Base-by-base conservation (phyloP, 495 filamentous ascomycete genomes). In the Podospora tetraspora region DNA sequence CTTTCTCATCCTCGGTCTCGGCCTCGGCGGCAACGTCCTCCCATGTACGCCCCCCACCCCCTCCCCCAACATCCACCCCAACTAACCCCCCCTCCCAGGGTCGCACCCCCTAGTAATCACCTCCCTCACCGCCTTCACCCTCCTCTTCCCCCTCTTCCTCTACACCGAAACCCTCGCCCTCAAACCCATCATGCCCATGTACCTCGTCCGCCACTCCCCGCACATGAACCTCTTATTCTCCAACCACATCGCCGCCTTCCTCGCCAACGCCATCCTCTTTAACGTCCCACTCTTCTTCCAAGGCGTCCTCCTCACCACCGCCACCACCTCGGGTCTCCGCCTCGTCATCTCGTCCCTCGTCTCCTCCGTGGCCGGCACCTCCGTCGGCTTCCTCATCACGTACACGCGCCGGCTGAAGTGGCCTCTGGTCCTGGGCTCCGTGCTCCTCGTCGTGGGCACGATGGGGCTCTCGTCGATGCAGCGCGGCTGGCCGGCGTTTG, bases 271-370 rank as follows among this genome's bases (percentile, higher is more conserved):
- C 21, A 85, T 92, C 71, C 76, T 90, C 59, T 94, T 93, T 78
- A 93, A 94, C 74, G 24, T 78, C 19, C 91, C 91, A 0, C 79
- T 94, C 23, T 94, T 88, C 80, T 94, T 93, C 79, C 90, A 93
- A 76, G 90, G 88, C 30, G 90, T 93, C 60, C 88, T 91, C 70
- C 84, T 92, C 57, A 87, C 90, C 13, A 85, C 81, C 23, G 88
- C 91, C 25, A 91, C 91, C 10, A 82, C 81, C 21, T 92, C 91
- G 1, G 91, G 91, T 12, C 83, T 92, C 4, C 84, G 89, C 57
- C 87, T 94, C 59, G 79, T 92, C 11, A 79, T 86, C 56, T 86
- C 87, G 29, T 86, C 87, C 1, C 68, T 86, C 13, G 84, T 86
- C 0, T 77, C 86, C 52, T 90, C 89, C 12, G 61, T 78, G 1